Base-by-base conservation (phyloP, 306 rosid species). In the Trichosanthes truncata region DNA sequence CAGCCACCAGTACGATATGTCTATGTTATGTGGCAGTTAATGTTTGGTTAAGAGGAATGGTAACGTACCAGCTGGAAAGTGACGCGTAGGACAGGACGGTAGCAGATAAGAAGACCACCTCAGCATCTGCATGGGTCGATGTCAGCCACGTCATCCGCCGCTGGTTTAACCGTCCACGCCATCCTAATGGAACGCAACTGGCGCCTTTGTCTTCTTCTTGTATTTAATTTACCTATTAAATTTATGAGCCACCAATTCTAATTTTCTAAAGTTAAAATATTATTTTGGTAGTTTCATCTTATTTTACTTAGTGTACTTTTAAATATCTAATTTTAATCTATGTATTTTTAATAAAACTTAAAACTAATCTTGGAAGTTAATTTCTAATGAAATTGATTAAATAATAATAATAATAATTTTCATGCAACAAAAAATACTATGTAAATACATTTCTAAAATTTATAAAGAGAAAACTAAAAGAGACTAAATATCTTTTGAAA, bases 51-150 rank as follows among this genome's bases (percentile, higher is more conserved):
- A 52, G 5, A 52, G 59, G 59, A 52, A 52, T 52, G 59, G 59
- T 52, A 52, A 52, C 23, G 6, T 52, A 18, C 59, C 3, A 52
- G 18, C 61, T n/a, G 11, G 29, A 56, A 56, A 21, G 61, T 9
- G 29, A 56, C 61, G 29, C 29, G 61, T 56, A 20, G 60, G 26
- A 53, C 10, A 21, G 11, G 31, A 21, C 13, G 14, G 62, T n/a
- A 49, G 73, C 7, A 38, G 74, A 66, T 66, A 66, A 66, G 74
- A 66, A 20, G 45, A 17, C 74, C 74, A 66, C 74, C 74, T 66
- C 48, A 66, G 74, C 74, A 9, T 65, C 2, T 9, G 6, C 26
- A 65, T 36, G 3, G 14, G 45, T 65, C 73, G 26, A 35, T 65
- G 25, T 65, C 73, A 65, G 45, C 74, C 74, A 36, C 73, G 48